Conservation (phyloP, 1,139 yeast species). For the Blastobotrys petasosporus region DNA sequence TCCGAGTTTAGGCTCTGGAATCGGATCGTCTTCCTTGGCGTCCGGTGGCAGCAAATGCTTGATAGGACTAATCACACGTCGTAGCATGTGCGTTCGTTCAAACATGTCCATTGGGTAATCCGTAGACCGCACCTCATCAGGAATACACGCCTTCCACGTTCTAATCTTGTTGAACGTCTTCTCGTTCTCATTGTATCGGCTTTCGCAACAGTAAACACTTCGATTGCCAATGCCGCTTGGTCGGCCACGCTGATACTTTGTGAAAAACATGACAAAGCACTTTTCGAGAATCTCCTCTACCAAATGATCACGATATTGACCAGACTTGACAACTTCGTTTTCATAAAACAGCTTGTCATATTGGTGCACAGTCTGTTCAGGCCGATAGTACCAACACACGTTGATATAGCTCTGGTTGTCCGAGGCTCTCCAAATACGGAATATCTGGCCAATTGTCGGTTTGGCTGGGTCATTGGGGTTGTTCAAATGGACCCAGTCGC, state of each 20-base stretch:
- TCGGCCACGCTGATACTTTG: conserved; percentile 91
- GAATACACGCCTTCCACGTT: conserved; percentile 98
- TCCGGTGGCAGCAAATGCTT: conserved; percentile 67
- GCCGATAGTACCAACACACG: conserved; percentile 96
- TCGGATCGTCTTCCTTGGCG: conserved; percentile 64
- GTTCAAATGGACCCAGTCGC: conserved; percentile 88
- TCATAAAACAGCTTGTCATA: conserved; percentile 82
- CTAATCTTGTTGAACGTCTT: conserved; percentile 89
- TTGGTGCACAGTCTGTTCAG: conserved; percentile 95
- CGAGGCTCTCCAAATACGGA: conserved; percentile 71
- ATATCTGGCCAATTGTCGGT: conserved; percentile 91
- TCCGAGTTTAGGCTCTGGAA: conserved; percentile 80
- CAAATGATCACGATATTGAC: conserved; percentile 91
- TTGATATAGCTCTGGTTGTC: conserved; percentile 87
- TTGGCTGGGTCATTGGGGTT: conserved; percentile 83
- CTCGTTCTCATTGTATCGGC: conserved; percentile 84
- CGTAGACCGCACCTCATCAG: conserved; percentile 86
- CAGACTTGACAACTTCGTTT: conserved; percentile 93
- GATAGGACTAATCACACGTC: conserved; percentile 79
- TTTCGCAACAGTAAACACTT: conserved; percentile 90
- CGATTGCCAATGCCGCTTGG: conserved; percentile 61
- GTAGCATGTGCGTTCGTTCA: conserved; percentile 44
- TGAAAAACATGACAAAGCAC: conserved; percentile 90
- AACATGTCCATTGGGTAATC: conserved; percentile 65
- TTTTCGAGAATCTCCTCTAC: conserved; percentile 87